These are phyloP conservation scores for Fomitopsis betulina DNA, from an alignment of 1,284 basidiomycete species.

Conservation along the genomic window DNA sequence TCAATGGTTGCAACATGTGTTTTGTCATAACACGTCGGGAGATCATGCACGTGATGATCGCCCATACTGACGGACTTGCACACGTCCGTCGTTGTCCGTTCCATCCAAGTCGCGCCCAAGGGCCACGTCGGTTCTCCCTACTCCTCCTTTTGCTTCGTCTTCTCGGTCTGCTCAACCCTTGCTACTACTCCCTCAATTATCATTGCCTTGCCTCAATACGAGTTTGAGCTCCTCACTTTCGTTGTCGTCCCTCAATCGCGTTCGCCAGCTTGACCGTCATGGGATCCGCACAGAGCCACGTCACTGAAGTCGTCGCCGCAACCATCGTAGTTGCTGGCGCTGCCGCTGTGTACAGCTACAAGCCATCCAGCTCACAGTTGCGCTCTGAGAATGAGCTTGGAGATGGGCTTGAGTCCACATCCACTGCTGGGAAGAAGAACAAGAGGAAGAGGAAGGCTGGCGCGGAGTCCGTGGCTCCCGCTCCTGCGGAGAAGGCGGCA, in stretches of 20 bases:
- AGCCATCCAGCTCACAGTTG: slow-evolving; percentile 19
- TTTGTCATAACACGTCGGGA: neutral
- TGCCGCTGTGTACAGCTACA: slow-evolving; percentile 32
- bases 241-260: slow-evolving; percentile 1
- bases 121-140: neutral
- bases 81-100: neutral
- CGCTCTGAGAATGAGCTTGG: slow-evolving; percentile 4
- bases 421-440: slow-evolving; percentile 35
- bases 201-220: neutral
- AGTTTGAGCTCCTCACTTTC: neutral
- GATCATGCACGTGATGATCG: neutral
- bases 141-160: neutral
- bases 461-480: slow-evolving; percentile 10
- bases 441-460: slow-evolving; percentile 29
- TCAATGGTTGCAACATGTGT: neutral
- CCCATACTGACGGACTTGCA: neutral
- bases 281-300: slow-evolving; percentile 45
- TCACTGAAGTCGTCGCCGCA: slow-evolving; percentile 37
- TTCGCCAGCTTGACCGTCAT: slow-evolving; percentile 24
- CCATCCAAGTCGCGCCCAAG: neutral
- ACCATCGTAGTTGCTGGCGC: slow-evolving; percentile 39
- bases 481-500: slow-evolving; percentile 14
- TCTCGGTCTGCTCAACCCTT: neutral
- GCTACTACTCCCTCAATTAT: neutral
- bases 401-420: slow-evolving; percentile 9